phyloP scores from a whole-genome alignment of 495 filamentous ascomycete species.

The Podospora australis region DNA sequence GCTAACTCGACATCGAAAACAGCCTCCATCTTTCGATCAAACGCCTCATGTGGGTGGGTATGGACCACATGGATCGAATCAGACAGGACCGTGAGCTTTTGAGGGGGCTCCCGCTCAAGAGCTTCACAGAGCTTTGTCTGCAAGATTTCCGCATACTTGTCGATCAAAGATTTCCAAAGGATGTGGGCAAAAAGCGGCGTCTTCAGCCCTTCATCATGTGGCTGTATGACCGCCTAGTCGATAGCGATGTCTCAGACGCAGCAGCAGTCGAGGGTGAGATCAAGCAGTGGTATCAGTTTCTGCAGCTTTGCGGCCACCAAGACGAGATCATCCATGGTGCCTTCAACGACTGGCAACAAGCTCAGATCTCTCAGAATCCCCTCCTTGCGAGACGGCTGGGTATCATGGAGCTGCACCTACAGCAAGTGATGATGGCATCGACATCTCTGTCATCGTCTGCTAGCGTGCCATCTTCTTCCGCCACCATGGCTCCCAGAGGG shows the following conservation, averaged over 20 bases:
- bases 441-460: not conserved
- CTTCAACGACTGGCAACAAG: slow-evolving; percentile 25
- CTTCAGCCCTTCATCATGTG: slow-evolving; percentile 25
- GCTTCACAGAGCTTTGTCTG: slow-evolving; percentile 14
- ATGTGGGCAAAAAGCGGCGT: slow-evolving; percentile 2
- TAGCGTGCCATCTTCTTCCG: not conserved
- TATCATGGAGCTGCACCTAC: slow-evolving; percentile 20
- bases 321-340: slow-evolving; percentile 13
- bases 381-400: slow-evolving; percentile 21
- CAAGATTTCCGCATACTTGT: slow-evolving; percentile 17
- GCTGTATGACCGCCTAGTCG: slow-evolving; percentile 27
- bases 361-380: slow-evolving; percentile 12
- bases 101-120: slow-evolving; percentile 7
- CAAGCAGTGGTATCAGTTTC: slow-evolving; percentile 8
- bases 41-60: not conserved
- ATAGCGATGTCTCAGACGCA: slow-evolving; percentile 20
- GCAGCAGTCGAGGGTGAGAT: slow-evolving; percentile 9
- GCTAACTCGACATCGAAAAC: too few relatives aligned
- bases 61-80: slow-evolving; percentile 9
- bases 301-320: slow-evolving; percentile 4
- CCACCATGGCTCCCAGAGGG: not conserved
- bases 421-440: not conserved
- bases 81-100: slow-evolving; percentile 5
- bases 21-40: too few relatives aligned
- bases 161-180: slow-evolving; percentile 2